Evolutionary conservation across 306 rosid genomes (phyloP).

Genomic region (Castanea mollissima): DNA sequence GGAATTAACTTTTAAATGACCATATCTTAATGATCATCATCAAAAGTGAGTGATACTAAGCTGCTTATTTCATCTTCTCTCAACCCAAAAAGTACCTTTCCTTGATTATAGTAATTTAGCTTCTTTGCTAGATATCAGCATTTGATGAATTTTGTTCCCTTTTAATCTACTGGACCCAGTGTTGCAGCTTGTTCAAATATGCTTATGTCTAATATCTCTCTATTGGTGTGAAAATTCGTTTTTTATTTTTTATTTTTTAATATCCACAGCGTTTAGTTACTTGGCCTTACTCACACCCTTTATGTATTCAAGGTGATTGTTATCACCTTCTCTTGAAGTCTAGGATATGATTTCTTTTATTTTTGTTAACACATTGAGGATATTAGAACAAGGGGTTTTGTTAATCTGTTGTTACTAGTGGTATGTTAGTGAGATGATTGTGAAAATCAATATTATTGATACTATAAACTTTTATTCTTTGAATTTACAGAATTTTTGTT

Average conservation of each 20-base stretch:
- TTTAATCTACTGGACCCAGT: slow-evolving; percentile 40
- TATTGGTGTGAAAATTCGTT: slow-evolving; percentile 28
- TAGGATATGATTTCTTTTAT: background rate
- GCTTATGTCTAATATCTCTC: slow-evolving; percentile 23
- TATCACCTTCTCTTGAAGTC: background rate
- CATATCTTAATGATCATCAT: slow-evolving; percentile 31
- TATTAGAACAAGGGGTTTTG: background rate
- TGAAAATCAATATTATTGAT: background rate
- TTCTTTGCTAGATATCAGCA: slow-evolving; percentile 42
- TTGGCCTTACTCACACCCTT: background rate
- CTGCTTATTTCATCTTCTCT: slow-evolving; percentile 30
- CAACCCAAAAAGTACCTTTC: slow-evolving; percentile 23
- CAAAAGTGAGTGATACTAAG: slow-evolving; percentile 37
- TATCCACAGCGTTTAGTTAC: slow-evolving; percentile 3
- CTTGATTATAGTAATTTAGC: slow-evolving; percentile 34
- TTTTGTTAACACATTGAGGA: background rate
- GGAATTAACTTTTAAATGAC: slow-evolving; percentile 34
- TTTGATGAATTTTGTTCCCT: slow-evolving; percentile 45
- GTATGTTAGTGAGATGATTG: background rate
- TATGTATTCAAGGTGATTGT: background rate
- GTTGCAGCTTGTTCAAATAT: slow-evolving; percentile 33
- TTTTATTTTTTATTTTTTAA: background rate
- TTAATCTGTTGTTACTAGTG: background rate
- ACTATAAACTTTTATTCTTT: background rate
- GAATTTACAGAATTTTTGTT: background rate